Conservation (phyloP, 176 grass and related monocot species). For the Musa schizocarpa region DNA sequence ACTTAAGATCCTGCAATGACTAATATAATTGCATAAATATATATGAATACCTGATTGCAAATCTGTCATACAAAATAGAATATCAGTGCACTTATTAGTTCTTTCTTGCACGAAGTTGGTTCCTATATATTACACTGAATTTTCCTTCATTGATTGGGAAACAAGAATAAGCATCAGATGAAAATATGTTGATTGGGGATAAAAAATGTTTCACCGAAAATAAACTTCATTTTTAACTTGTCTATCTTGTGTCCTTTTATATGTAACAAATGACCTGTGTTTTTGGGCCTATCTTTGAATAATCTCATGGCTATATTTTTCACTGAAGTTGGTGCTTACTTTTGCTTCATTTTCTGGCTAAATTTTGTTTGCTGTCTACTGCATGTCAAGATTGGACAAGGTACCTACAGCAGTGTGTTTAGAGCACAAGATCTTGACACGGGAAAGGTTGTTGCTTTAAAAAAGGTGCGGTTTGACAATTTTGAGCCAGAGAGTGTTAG, state of each 20-base stretch:
- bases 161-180: not conserved
- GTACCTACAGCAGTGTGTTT: conserved; percentile 93
- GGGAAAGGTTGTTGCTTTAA: conserved; percentile 85
- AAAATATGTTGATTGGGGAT: not conserved
- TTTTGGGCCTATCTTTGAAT: not conserved
- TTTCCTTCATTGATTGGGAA: not conserved
- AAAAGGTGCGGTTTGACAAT: conserved; percentile 94
- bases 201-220: not conserved
- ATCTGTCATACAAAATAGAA: not conserved
- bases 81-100: not conserved
- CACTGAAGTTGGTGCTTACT: not conserved
- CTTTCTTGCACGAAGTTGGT: not conserved
- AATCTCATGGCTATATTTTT: not conserved
- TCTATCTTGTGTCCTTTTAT: not conserved
- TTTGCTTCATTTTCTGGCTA: not conserved
- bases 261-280: not conserved
- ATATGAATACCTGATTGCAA: not conserved
- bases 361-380: not conserved
- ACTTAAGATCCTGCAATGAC: not conserved
- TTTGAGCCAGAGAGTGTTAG: conserved; percentile 87
- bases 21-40: not conserved
- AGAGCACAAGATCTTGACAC: conserved; percentile 62
- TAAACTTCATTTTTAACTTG: not conserved
- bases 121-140: not conserved
- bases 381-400: conserved; percentile 66